Percentiles rank a stretch among this genome's conserved stretches.
Evolutionary conservation across 1,139 yeast genomes (phyloP).

Genomic region (Martiniozyma asiatica): DNA sequence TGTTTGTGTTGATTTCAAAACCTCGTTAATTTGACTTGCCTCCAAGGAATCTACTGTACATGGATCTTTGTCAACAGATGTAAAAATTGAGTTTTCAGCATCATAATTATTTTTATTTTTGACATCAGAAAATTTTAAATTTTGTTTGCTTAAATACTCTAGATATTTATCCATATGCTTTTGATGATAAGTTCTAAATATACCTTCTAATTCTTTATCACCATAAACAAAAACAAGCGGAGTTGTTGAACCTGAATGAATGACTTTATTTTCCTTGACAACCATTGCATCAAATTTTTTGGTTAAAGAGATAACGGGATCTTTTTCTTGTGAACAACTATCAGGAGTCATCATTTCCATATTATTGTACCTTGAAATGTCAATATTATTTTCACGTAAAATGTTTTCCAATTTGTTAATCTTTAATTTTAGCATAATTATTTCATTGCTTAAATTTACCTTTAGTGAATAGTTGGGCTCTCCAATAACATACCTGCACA

Average conservation of each 20-base stretch:
- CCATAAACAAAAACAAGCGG: constrained; percentile 25
- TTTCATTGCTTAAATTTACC: constrained; percentile 20
- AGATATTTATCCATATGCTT: constrained; percentile 18
- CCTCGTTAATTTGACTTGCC: background rate
- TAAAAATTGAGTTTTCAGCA: too few relatives aligned
- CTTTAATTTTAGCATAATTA: constrained; percentile 19
- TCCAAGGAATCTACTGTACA: constrained; percentile 14
- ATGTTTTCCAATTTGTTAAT: constrained; percentile 21
- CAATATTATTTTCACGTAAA: constrained; percentile 17
- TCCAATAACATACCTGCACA: constrained; percentile 24
- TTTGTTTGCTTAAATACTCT: constrained; percentile 13
- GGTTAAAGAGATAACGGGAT: constrained; percentile 25
- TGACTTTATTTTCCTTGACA: constrained; percentile 28
- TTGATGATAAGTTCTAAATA: constrained; percentile 21
- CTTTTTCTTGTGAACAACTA: constrained; percentile 10
- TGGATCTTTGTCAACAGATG: constrained; percentile 14
- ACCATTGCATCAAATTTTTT: constrained; percentile 28
- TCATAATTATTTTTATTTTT: too few relatives aligned
- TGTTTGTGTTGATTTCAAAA: constrained; percentile 4
- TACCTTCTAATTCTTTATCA: constrained; percentile 23
- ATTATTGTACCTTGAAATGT: constrained; percentile 12
- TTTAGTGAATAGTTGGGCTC: too few relatives aligned
- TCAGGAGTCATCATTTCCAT: constrained; percentile 6
- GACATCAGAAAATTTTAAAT: constrained; percentile 10
- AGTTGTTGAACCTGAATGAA: constrained; percentile 33